phyloP scores from a whole-genome alignment of 306 rosid species.

The Urtica urens region DNA sequence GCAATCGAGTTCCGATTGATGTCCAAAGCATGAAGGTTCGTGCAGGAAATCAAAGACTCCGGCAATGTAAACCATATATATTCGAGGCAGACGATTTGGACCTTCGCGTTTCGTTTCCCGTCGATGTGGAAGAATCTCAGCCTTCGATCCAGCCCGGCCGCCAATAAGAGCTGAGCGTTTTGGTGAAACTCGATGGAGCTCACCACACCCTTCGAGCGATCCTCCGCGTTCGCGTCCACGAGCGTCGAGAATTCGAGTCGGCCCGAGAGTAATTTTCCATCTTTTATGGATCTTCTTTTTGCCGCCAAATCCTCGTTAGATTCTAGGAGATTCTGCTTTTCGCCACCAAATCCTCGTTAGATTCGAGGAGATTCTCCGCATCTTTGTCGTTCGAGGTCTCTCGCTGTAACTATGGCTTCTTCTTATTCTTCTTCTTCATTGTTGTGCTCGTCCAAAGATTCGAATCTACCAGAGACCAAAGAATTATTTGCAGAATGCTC shows the following conservation, averaged over 20 bases:
- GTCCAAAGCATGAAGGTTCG: too few species aligned
- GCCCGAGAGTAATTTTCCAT: conserved; percentile 61
- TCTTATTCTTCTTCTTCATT: conserved; percentile 22
- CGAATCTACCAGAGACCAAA: conserved; percentile 33
- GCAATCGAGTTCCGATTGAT: too few species aligned
- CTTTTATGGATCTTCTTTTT: conserved; percentile 50
- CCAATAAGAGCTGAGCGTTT: conserved; percentile 69
- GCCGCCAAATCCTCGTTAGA: conserved; percentile 66
- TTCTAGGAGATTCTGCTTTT: conserved; percentile 55
- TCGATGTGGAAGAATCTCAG: conserved; percentile 77
- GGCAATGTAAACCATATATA: too few species aligned
- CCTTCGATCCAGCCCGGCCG: conserved; percentile 71
- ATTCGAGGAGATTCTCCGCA: conserved; percentile 28
- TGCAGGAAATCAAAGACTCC: too few species aligned
- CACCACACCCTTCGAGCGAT: conserved; percentile 53
- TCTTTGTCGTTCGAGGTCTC: conserved; percentile 63
- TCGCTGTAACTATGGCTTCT: conserved; percentile 32
- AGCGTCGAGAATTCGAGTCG: conserved; percentile 59
- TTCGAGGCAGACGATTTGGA: conserved; percentile 77
- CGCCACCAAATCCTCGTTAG: conserved; percentile 33
- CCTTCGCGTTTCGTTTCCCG: conserved; percentile 77
- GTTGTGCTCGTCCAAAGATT: conserved; percentile 19
- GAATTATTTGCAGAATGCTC: conserved; percentile 44
- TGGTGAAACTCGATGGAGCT: conserved; percentile 79
- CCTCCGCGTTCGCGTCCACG: conserved; percentile 66